Percentiles rank a stretch among this genome's conserved stretches.
These are phyloP conservation scores for Solanum pinnatisectum DNA, from an alignment of 257 asterid genomes.

Conservation along the genomic window DNA sequence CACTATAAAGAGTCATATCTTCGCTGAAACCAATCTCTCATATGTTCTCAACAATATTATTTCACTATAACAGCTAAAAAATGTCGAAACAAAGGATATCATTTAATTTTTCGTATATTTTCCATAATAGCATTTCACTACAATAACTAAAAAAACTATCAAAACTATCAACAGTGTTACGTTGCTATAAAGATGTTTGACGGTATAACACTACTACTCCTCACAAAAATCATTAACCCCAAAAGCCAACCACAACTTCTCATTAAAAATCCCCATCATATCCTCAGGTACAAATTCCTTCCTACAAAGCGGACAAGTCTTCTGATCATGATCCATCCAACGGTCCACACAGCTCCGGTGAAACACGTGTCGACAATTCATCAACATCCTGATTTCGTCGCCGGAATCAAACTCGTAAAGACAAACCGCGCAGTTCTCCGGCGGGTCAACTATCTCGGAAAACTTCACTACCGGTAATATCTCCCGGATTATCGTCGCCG, in stretches of 20 bases:
- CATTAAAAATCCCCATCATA: background rate
- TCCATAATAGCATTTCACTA: background rate
- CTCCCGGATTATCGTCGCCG: constrained; percentile 1
- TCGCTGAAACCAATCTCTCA: too few relatives aligned
- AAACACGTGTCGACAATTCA: constrained; percentile 9
- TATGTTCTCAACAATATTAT: too few relatives aligned
- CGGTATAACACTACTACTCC: background rate
- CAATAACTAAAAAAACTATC: background rate
- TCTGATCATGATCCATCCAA: constrained; percentile 16
- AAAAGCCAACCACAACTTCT: constrained; percentile 1
- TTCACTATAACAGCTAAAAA: too few relatives aligned
- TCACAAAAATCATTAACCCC: background rate
- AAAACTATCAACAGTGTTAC: background rate
- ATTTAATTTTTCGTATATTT: too few relatives aligned
- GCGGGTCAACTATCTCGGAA: background rate
- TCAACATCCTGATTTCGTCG: constrained; percentile 6
- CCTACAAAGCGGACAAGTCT: constrained; percentile 9
- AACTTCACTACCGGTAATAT: background rate
- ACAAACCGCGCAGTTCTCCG: constrained; percentile 11
- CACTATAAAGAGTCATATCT: too few relatives aligned
- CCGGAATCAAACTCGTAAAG: constrained; percentile 2
- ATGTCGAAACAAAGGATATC: background rate
- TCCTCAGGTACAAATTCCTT: background rate
- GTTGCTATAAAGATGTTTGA: background rate
- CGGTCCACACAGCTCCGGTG: constrained; percentile 12